Conservation (phyloP, 164 flowering plant genomes). For the Liquidambar formosana region DNA sequence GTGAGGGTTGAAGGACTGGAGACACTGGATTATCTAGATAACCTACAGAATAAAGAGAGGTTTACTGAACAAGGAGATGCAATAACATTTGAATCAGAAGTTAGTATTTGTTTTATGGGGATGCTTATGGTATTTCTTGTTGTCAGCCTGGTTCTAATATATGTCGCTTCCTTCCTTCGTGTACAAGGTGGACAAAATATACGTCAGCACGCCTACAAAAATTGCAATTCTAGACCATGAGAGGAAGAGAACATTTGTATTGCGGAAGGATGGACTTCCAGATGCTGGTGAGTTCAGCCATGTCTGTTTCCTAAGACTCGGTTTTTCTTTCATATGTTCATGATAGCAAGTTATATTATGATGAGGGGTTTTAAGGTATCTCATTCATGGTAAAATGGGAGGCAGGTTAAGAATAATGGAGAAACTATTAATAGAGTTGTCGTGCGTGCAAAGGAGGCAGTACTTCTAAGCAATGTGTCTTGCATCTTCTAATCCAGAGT, state of each 20-base stretch:
- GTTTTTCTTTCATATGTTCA: background rate
- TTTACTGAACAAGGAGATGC: conserved; percentile 35
- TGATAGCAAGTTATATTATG: too few relatives aligned
- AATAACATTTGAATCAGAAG: conserved; percentile 22
- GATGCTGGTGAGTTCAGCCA: conserved; percentile 12
- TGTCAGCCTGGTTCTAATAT: background rate
- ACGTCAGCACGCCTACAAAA: conserved; percentile 15
- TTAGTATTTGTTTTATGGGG: background rate
- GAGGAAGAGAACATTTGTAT: conserved; percentile 15
- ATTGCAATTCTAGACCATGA: conserved; percentile 20
- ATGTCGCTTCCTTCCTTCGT: background rate
- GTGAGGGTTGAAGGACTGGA: conserved; percentile 18
- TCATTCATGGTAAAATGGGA: too few relatives aligned
- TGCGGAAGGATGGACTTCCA: conserved; percentile 16
- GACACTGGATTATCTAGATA: conserved; percentile 18
- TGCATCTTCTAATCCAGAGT: too few relatives aligned
- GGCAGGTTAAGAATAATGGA: too few relatives aligned
- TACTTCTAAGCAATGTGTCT: too few relatives aligned
- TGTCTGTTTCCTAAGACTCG: background rate
- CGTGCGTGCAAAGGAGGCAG: too few relatives aligned
- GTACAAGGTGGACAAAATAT: conserved; percentile 11
- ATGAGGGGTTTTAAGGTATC: too few relatives aligned
- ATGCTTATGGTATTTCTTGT: background rate
- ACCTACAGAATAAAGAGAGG: conserved; percentile 14
- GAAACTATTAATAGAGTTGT: too few relatives aligned